Percentiles rank a stretch among this genome's conserved stretches.
Evolutionary conservation across 208 protist species (phyloP).

Genomic region (Eutreptiella sp.): DNA sequence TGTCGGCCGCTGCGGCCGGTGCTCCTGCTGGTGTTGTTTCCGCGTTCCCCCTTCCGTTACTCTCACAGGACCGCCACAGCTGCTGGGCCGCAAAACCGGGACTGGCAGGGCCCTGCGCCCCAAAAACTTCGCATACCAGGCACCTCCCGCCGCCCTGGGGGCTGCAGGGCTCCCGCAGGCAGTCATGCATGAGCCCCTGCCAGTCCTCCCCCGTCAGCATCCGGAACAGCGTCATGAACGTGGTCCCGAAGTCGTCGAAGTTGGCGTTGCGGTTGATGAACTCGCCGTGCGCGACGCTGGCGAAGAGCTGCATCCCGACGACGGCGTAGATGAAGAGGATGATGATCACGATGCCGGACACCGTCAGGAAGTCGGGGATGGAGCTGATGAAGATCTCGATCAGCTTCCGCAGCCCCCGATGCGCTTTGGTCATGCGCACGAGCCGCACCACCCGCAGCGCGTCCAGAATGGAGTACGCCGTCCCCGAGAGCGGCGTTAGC

Average conservation of each 20-base stretch:
- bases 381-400: constrained; percentile 29
- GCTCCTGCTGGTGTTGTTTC: too few relatives aligned
- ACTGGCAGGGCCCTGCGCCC: too few relatives aligned
- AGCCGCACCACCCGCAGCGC: constrained; percentile 30
- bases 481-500: too few relatives aligned
- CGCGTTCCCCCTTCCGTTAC: too few relatives aligned
- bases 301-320: constrained; percentile 30
- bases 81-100: too few relatives aligned
- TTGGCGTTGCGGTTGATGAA: constrained; percentile 25
- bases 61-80: too few relatives aligned
- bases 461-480: too few relatives aligned
- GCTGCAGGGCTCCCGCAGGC: neutral
- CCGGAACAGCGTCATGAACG: constrained; percentile 29
- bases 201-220: constrained; percentile 33
- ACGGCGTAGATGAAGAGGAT: constrained; percentile 35
- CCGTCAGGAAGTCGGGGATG: constrained; percentile 26
- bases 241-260: constrained; percentile 27
- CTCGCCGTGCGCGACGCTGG: constrained; percentile 20
- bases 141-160: too few relatives aligned
- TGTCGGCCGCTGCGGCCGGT: too few relatives aligned
- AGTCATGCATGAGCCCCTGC: constrained; percentile 25
- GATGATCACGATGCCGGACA: constrained; percentile 15
- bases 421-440: constrained; percentile 26
- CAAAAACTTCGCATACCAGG: too few relatives aligned
- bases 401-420: constrained; percentile 27